phyloP scores from a whole-genome alignment of 108 stramenopile genomes.

The Ochromonas danica region DNA sequence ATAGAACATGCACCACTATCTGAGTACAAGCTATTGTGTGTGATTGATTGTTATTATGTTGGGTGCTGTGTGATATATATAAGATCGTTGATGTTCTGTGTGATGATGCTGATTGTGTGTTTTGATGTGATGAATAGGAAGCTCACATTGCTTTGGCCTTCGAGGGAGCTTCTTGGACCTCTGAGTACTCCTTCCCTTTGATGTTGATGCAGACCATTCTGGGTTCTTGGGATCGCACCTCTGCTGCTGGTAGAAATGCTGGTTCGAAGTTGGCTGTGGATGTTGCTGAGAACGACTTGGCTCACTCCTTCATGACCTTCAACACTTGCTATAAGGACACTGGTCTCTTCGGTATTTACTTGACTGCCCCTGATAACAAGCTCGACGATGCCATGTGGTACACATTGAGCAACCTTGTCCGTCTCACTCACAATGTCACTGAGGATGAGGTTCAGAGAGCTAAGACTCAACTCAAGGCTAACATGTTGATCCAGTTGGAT shows the following conservation, averaged over 20 bases:
- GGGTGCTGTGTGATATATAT: background rate
- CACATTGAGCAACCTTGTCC: conserved; percentile 80
- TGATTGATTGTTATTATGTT: background rate
- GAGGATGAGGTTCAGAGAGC: conserved; percentile 35
- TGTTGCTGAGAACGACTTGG: conserved; percentile 78
- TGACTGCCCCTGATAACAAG: conserved; percentile 83
- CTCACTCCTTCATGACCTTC: conserved; percentile 87
- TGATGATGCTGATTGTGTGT: background rate
- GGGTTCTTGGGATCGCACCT: conserved; percentile 87
- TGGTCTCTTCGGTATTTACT: conserved; percentile 96
- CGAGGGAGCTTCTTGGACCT: conserved; percentile 93
- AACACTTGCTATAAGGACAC: conserved; percentile 99
- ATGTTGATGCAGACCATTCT: conserved; percentile 97
- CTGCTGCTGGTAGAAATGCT: conserved; percentile 77
- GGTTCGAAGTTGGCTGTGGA: conserved; percentile 83
- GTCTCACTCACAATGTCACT: conserved; percentile 80
- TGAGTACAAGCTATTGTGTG: no score
- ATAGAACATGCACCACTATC: no score
- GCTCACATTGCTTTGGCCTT: conserved; percentile 94
- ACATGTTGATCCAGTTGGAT: background rate
- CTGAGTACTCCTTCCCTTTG: conserved; percentile 92
- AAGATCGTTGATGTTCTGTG: background rate
- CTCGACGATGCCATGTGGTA: conserved; percentile 78
- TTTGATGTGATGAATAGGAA: background rate
- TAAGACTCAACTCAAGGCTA: conserved; percentile 23